Base-by-base conservation (phyloP, 2,329 filamentous ascomycete genomes). In the Aquanectria penicillioides region DNA sequence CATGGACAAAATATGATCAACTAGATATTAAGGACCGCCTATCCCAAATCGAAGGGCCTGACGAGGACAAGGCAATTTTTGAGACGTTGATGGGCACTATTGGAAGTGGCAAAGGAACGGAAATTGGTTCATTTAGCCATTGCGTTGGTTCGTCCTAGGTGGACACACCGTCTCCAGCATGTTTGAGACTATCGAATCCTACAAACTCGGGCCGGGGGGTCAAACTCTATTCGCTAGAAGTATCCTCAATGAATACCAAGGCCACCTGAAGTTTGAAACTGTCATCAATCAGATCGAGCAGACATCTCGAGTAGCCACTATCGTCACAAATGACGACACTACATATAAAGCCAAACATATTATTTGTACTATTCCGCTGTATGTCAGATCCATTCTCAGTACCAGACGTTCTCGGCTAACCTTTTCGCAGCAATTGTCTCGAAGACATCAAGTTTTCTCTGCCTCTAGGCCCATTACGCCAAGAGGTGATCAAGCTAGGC, bases 1-100 rank as follows among this genome's bases (percentile, higher is more conserved):
- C 54, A 0, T 75, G 73, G 73, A 64, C 4, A 6, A 58, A 56
- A 38, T 67, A 67, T 9, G 64, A 67, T 2, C 13, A 57, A 48
- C 59, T 76, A 5, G 69, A 47, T 1, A 66, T 71, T 3, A 56
- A 65, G n/a, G 69, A 75, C 2, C 69, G 74, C 0, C 53, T 78
- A 0, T 68, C 72, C 12, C 60, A 67, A 33, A 41, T 74, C 6
- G 61, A 62, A 2, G 22, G 69, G 3, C 40, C 69, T 0, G 43
- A 57, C 1, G 23, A 31, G 0, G 55, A 66, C 3, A 65, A 66
- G 3, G 63, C 57, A 1, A 11, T 65, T 0, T 65, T 66, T 11
- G 56, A 57, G 9, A 26, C 43, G 2, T 47, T 66, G 40, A 37
- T 63, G 0, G 59, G 56, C 28, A 54, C 62, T 1, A 62, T 65